A percentile compares a stretch with the other conserved stretches of the same genome.
phyloP scores from a whole-genome alignment of 2,329 filamentous ascomycete genomes.

The Acephala macrosclerotiorum region DNA sequence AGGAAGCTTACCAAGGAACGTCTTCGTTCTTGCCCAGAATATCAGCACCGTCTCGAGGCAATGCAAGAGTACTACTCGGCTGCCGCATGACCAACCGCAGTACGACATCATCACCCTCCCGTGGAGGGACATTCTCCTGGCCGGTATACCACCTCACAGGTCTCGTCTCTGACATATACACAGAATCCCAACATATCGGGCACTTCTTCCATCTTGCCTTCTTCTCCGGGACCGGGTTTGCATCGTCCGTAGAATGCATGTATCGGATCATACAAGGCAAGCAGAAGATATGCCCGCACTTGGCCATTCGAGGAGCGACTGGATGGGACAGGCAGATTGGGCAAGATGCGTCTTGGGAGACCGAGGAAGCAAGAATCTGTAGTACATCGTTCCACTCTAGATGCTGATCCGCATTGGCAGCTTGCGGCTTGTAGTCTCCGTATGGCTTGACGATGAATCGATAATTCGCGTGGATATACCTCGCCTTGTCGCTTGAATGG shows the following conservation, averaged over 20 bases:
- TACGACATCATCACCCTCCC: slow-evolving; percentile 88
- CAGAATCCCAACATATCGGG: slow-evolving; percentile 90
- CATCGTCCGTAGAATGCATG: slow-evolving; percentile 86
- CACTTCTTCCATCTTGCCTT: slow-evolving; percentile 90
- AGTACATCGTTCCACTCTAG: slow-evolving; percentile 91
- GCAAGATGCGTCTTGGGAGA: slow-evolving; percentile 88
- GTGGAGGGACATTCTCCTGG: slow-evolving; percentile 81
- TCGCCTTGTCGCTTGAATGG: slow-evolving; percentile 89
- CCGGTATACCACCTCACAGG: slow-evolving; percentile 88
- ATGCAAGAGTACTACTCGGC: slow-evolving; percentile 81
- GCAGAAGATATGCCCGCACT: slow-evolving; percentile 97
- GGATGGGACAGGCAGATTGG: slow-evolving; percentile 95
- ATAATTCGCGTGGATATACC: slow-evolving; percentile 96
- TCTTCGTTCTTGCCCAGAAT: slow-evolving; percentile 73
- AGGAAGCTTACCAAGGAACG: slow-evolving; percentile 72
- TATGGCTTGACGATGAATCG: slow-evolving; percentile 91
- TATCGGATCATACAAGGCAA: slow-evolving; percentile 92
- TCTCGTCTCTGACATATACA: slow-evolving; percentile 90
- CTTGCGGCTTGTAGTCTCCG: slow-evolving; percentile 80
- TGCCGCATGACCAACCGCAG: slow-evolving; percentile 84
- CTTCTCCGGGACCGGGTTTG: slow-evolving; percentile 66
- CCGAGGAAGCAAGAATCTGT: slow-evolving; percentile 88
- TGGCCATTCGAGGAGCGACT: slow-evolving; percentile 94
- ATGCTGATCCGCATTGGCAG: slow-evolving; percentile 85
- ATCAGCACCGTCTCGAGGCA: slow-evolving; percentile 82